Percentiles rank a stretch among this genome's conserved stretches.
These are phyloP conservation scores for Scheffersomyces stipitis DNA, from an alignment of 805 yeast genomes.

Conservation along the genomic window DNA sequence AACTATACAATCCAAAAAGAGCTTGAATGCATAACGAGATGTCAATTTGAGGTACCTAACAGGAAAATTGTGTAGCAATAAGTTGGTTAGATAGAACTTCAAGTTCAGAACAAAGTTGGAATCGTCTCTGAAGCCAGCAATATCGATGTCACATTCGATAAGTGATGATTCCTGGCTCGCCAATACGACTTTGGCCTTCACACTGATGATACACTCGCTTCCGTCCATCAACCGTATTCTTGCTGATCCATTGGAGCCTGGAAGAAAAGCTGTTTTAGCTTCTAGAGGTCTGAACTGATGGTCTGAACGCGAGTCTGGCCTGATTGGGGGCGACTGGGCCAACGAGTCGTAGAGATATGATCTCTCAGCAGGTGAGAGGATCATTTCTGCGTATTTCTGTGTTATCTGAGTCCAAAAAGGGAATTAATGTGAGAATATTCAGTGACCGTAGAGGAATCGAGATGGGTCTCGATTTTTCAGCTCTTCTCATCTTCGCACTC, in stretches of 20 bases:
- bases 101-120: slow-evolving; percentile 65
- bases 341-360: slow-evolving; percentile 77
- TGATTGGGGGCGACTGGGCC: slow-evolving; percentile 52
- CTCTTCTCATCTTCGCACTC: no score
- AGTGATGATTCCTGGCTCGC: slow-evolving; percentile 44
- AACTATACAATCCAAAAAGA: slow-evolving; percentile 78
- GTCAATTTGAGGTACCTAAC: slow-evolving; percentile 58
- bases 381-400: slow-evolving; percentile 38
- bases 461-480: no score
- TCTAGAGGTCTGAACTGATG: slow-evolving; percentile 85
- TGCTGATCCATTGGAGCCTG: slow-evolving; percentile 90
- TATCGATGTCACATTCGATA: slow-evolving; percentile 75
- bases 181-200: slow-evolving; percentile 77
- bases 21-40: slow-evolving; percentile 69
- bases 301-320: slow-evolving; percentile 82
- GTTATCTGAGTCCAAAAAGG: not conserved
- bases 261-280: slow-evolving; percentile 76
- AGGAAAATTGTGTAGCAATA: slow-evolving; percentile 55
- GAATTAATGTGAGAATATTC: not conserved
- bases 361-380: slow-evolving; percentile 73
- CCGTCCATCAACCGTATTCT: slow-evolving; percentile 86
- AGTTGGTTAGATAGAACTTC: slow-evolving; percentile 57
- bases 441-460: no score
- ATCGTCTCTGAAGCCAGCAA: slow-evolving; percentile 80
- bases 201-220: slow-evolving; percentile 87